A percentile compares a stretch with the other conserved stretches of the same genome.
Conservation (phyloP, 1,284 basidiomycete genomes). For the Sanguinoderma infundibulare region DNA sequence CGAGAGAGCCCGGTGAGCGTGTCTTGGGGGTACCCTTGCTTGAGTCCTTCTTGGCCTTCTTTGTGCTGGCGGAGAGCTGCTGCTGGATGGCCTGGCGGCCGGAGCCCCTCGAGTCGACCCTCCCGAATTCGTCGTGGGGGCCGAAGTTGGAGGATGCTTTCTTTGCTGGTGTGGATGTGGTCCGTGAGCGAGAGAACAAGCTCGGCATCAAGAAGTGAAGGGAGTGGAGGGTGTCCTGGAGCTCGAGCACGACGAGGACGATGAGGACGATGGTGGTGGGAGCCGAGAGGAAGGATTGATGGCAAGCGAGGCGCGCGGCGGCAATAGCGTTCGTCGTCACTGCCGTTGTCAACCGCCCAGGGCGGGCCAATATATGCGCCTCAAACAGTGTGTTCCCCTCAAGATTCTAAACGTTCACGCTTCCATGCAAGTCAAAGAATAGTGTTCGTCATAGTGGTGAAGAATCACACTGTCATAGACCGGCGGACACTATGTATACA, state of each 20-base stretch:
- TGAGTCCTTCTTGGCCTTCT: constrained; percentile 56
- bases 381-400: too few species aligned
- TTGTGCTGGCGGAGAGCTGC: constrained; percentile 30
- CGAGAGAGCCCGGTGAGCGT: constrained; percentile 38
- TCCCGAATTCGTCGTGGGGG: constrained; percentile 68
- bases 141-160: constrained; percentile 36
- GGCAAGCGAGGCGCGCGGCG: constrained; percentile 25
- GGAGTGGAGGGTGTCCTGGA: constrained; percentile 28
- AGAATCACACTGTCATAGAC: not conserved
- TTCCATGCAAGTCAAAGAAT: too few species aligned
- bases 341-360: constrained; percentile 22
- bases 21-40: constrained; percentile 44
- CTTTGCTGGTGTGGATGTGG: constrained; percentile 49
- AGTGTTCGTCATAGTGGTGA: too few species aligned
- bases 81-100: constrained; percentile 34
- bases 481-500: too few species aligned
- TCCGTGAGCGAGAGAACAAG: constrained; percentile 60
- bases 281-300: constrained; percentile 25
- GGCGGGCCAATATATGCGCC: constrained; percentile 6
- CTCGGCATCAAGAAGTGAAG: constrained; percentile 51
- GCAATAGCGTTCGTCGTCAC: constrained; percentile 16
- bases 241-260: constrained; percentile 17
- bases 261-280: constrained; percentile 20
- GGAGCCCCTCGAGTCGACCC: constrained; percentile 52
- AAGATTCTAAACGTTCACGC: too few species aligned